Conservation (phyloP, 2,329 filamentous ascomycete genomes). For the Hypocreales sp. region DNA sequence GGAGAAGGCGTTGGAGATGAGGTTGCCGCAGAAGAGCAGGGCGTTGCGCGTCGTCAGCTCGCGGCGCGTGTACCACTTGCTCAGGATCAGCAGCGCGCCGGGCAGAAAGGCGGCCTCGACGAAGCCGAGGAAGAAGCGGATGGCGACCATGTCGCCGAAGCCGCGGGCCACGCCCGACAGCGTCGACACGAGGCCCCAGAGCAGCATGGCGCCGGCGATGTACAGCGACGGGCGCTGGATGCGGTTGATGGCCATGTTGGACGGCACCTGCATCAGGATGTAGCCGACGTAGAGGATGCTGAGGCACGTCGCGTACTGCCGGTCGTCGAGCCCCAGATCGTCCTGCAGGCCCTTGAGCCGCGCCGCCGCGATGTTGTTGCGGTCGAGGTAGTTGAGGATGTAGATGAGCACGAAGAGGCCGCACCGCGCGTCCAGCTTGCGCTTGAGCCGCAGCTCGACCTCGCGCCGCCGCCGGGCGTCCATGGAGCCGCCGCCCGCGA, state of each 20-base stretch:
- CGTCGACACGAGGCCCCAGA: constrained; percentile 47
- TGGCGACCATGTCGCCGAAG: constrained; percentile 37
- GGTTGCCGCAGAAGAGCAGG: constrained; percentile 42
- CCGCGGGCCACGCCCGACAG: constrained; percentile 34
- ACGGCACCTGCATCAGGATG: constrained; percentile 46
- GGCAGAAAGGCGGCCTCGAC: constrained; percentile 50
- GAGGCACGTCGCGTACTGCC: constrained; percentile 47
- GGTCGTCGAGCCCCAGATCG: constrained; percentile 38
- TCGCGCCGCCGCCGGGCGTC: constrained; percentile 31
- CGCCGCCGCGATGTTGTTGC: constrained; percentile 54
- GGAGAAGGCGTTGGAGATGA: constrained; percentile 44
- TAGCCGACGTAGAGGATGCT: constrained; percentile 53
- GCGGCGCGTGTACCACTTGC: constrained; percentile 50
- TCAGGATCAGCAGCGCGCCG: constrained; percentile 46
- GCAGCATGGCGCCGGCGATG: constrained; percentile 33
- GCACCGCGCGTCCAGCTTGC: constrained; percentile 56
- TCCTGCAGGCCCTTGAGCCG: constrained; percentile 47
- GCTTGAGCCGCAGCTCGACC: constrained; percentile 50
- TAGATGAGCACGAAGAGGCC: constrained; percentile 60
- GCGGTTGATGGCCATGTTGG: constrained; percentile 41
- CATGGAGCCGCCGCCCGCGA: no score
- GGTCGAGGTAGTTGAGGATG: constrained; percentile 56
- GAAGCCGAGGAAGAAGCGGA: constrained; percentile 45
- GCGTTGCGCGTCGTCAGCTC: constrained; percentile 39
- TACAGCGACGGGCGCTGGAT: constrained; percentile 35